A percentile compares a stretch with the other conserved stretches of the same genome.
phyloP scores from a whole-genome alignment of 2,329 filamentous ascomycete genomes.

The Ceratocystis papillata region DNA sequence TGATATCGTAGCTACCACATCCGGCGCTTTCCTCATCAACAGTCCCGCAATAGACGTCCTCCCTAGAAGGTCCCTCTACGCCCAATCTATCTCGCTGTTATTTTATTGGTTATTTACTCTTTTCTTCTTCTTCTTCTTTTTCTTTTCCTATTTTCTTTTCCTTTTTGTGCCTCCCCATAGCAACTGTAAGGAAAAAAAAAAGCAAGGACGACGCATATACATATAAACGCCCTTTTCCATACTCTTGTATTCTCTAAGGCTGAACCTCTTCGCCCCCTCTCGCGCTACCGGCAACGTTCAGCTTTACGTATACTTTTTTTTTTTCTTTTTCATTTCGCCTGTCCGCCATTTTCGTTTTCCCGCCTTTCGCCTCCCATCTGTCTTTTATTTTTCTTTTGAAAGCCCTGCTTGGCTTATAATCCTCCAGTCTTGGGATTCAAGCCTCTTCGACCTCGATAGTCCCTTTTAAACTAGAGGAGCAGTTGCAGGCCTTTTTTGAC shows the following conservation, averaged over 20 bases:
- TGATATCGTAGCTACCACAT: constrained; percentile 8
- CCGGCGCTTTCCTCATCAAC: background rate
- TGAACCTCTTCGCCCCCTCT: background rate
- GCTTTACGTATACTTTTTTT: background rate
- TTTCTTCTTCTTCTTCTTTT: background rate
- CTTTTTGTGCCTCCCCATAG: background rate
- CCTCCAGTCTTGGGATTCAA: constrained; percentile 1
- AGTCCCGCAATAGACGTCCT: constrained; percentile 11
- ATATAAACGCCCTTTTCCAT: constrained; percentile 2
- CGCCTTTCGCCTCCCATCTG: background rate
- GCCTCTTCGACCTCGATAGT: constrained; percentile 10
- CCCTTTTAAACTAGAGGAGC: constrained; percentile 3
- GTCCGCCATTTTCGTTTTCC: too few species aligned
- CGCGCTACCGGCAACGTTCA: background rate
- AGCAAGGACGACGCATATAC: background rate
- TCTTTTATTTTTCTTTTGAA: background rate
- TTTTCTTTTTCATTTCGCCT: background rate
- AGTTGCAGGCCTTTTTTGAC: constrained; percentile 14
- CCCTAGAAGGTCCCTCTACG: background rate
- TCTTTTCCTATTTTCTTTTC: background rate
- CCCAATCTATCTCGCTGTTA: background rate
- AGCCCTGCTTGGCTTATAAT: background rate
- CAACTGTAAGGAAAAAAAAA: constrained; percentile 1
- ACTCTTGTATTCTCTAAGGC: background rate
- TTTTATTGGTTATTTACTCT: background rate